Evolutionary conservation across 257 asterid species (phyloP), one percentile per base, ranked within the genome.

Genomic region (Plantago elongata): DNA sequence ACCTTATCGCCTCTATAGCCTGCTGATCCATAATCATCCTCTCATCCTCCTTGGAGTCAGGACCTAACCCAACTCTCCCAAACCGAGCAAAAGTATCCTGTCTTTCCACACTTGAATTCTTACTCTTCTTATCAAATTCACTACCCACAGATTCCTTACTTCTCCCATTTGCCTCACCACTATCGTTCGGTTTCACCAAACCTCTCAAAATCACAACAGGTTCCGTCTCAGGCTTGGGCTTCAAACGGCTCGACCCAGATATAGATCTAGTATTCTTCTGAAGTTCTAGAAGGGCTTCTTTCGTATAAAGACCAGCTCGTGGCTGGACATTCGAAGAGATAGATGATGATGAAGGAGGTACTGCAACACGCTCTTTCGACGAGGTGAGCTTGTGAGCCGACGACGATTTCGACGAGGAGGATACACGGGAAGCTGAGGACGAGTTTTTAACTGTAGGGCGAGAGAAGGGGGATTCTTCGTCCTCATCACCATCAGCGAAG

Each of bases 241-340:
- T 79, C 12, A 64, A 57, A 9, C 83, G 83, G 49, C 87, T 49
- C 14, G 98, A 73, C 4, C 87, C 80, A 12, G 89, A 81, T 12
- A 93, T 83, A 71, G 87, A 83, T 69, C 75, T 82, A 12, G 99
- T 89, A 44, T 90, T 93, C 79, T 85, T 93, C 82, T 93, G 97
- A 74, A 93, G 99, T 88, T 93, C 99, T 18, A 85, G 69, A 9
- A 93, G 86, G 11, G 95, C 89, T 79, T 93, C 99, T 63, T 83
- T 85, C 4, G 97, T 89, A 71, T 93, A 93, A 57, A 80, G 67
- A 4, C 99, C 99, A 2, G 99, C 95, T 70, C 85, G 96, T 14
- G 99, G 99, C 72, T 83, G 95, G 51, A 89, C 95, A 72, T 89
- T 89, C 57, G 97, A 86, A 22, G 87, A 82, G 47, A 81, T 17